Evolutionary conservation across 2,329 filamentous ascomycete species (phyloP), one percentile per base, ranked within the genome.

Genomic region (Sporothrix variecibatus): DNA sequence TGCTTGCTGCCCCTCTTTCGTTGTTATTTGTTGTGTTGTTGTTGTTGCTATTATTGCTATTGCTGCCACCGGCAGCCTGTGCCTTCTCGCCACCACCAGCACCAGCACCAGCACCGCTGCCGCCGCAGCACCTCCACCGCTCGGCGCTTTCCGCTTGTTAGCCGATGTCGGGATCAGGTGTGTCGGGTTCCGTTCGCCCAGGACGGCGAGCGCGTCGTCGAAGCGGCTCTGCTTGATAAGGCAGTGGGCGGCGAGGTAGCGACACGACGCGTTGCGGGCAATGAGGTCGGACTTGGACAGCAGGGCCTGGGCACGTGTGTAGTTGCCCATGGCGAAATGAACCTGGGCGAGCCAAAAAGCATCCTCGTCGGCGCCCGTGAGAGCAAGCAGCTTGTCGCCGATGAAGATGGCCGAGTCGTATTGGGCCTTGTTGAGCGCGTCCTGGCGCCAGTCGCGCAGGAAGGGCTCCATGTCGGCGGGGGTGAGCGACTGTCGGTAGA

Each of bases 331-430:
- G 71, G 92, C 93, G 84, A 98, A 99, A 83, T 99, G 95, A 51
- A 97, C 94, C 83, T 98, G 95, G n/a, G 96, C 96, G 60, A 99
- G 91, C 92, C 94, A 98, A 81, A 97, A 97, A 56, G 95, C 95
- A 82, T 99, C 96, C 77, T 94, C 92, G 80, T 97, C 94, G 81
- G 95, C 93, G 80, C 95, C 96, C 51, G 95, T 98, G 80, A 99
- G 86, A 74, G 96, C 96, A 74, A 98, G 88, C 78, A 99, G 87
- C 86, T 99, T 99, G 87, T 99, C 96, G 77, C 94, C 96, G 77
- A 98, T 94, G 82, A 97, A 98, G 79, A 98, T 95, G 80, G 96
- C 96, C 46, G 95, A 94, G 77, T 98, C 95, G 82, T 98, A 95
- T 82, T 99, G 96, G 77, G 96, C 94, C 83, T 97, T 96, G 84